Conservation (phyloP, 441 rosid species). For the Gossypium schwendimanii region DNA sequence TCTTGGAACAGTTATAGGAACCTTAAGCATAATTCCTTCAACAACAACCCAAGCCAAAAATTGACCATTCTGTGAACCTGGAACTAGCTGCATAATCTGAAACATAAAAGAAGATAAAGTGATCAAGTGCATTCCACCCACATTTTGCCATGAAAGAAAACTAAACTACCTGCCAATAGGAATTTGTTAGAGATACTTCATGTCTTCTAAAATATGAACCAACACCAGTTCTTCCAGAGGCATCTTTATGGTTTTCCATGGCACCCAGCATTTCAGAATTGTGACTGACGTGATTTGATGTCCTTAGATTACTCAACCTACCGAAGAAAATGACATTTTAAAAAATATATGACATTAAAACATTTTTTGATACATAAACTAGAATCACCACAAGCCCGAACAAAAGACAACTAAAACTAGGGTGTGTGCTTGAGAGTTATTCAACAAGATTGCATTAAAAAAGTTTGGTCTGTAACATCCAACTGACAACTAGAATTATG, state of each 20-base stretch:
- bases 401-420: background rate
- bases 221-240: constrained; percentile 55
- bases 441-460: background rate
- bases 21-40: constrained; percentile 88
- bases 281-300: constrained; percentile 29
- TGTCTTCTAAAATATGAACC: constrained; percentile 75
- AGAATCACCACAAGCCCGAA: constrained; percentile 1
- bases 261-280: constrained; percentile 25
- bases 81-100: constrained; percentile 86
- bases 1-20: constrained; percentile 75
- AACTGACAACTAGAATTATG: background rate
- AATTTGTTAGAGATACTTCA: constrained; percentile 71
- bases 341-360: constrained; percentile 3
- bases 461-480: background rate
- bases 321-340: constrained; percentile 22
- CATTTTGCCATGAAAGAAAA: constrained; percentile 13
- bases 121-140: constrained; percentile 20
- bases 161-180: constrained; percentile 78
- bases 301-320: constrained; percentile 57
- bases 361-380: background rate
- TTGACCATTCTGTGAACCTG: constrained; percentile 52
- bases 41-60: constrained; percentile 89
- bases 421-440: background rate
- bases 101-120: constrained; percentile 18
- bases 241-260: constrained; percentile 31